These are phyloP conservation scores for Linnemannia hyalina DNA, from an alignment of 192 early-diverging fungal genomes.

Conservation along the genomic window DNA sequence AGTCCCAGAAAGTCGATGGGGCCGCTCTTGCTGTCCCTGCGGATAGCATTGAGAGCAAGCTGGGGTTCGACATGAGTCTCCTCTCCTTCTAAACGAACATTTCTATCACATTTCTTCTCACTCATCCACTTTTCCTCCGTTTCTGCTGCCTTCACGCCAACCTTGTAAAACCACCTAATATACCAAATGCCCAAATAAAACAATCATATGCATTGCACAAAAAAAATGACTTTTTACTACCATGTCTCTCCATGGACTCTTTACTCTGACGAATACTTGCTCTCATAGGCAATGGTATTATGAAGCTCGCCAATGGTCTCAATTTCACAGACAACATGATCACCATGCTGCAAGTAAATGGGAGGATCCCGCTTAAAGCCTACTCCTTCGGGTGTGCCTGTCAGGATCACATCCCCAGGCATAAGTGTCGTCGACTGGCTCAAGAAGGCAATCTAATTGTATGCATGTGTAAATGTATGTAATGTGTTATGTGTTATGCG, in stretches of 20 bases:
- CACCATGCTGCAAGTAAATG: conserved; percentile 65
- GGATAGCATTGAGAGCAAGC: background rate
- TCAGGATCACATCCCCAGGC: conserved; percentile 69
- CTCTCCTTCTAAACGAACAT: background rate
- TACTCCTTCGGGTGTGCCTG: conserved; percentile 59
- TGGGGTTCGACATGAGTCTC: background rate
- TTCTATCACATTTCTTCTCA: background rate
- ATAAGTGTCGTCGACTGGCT: conserved; percentile 71
- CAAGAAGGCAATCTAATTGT: conserved; percentile 60
- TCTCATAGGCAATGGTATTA: conserved; percentile 64
- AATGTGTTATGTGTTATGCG: background rate
- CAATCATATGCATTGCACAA: background rate
- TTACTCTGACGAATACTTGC: background rate
- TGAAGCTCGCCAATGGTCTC: conserved; percentile 66
- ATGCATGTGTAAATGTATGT: background rate
- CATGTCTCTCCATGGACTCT: background rate
- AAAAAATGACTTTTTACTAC: background rate
- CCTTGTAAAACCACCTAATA: conserved; percentile 2
- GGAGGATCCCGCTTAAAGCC: conserved; percentile 66
- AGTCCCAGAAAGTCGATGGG: background rate
- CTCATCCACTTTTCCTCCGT: background rate
- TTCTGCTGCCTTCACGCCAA: background rate
- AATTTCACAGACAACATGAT: conserved; percentile 63
- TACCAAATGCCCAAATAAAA: background rate
- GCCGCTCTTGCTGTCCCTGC: background rate